Base-by-base conservation (phyloP, 2,329 filamentous ascomycete species). In the Camillea tinctor region DNA sequence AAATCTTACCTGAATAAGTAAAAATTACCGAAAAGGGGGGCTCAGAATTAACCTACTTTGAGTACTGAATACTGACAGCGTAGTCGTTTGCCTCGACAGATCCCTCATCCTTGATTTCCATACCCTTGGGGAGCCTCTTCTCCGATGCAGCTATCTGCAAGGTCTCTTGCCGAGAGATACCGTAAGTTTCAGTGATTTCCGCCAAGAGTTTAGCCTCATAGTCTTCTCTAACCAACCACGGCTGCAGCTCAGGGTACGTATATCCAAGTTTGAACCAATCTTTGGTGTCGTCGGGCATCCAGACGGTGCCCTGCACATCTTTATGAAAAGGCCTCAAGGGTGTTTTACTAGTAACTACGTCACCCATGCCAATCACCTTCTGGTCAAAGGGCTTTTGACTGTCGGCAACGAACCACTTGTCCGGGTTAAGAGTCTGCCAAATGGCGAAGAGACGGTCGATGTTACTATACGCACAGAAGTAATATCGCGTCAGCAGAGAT, bases 401-500 rank as follows among this genome's bases (percentile, higher is more conserved):
- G 52, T 64, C 62, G n/a, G 57, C 56, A 22, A 56, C 55, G 6
- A 64, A 62, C 62, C 62, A 64, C 19, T 64, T 55, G 20, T 55
- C 60, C 19, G 60, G 62, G 19, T 64, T 60, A 1, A 64, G 17
- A 36, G 62, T 15, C 40, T 64, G 60, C 62, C 62, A 64, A n/a
- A 64, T 6, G 17, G 62, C 60, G 11, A 55, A 64, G 13, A 64
- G 22, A n/a, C 62, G 62, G 58, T 64, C 62, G 21, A 64, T 60
- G n/a, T 64, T 62, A 23, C 61, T 63, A 6, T 11, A 6, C n/a
- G 19, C 17, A 54, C 19, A 20, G 24, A 52, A 51, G 24, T 13
- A n/a, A 19, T 9, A n/a, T 30, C 26, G 11, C 17, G 30, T 55
- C 22, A 55, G 56, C 15, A 48, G 19, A 19, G 21, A n/a, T 20